These are phyloP conservation scores for Aegilops sharonensis DNA, from an alignment of 176 grass and related monocot species.

Conservation along the genomic window DNA sequence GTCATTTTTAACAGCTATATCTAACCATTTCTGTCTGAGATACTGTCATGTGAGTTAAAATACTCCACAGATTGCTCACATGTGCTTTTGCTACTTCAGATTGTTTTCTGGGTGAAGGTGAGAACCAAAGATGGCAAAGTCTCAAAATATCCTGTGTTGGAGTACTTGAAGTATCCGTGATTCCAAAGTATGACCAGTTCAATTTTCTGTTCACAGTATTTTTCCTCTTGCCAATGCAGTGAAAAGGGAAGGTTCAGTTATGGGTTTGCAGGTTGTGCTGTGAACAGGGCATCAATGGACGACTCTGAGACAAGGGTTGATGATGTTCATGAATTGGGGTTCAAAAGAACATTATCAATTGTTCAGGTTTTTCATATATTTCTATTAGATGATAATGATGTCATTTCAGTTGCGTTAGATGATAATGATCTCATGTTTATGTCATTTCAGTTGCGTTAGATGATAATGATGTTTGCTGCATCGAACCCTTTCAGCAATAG, in stretches of 20 bases:
- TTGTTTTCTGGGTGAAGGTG: background rate
- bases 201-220: background rate
- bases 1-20: background rate
- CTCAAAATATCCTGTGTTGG: background rate
- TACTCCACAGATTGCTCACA: background rate
- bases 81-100: background rate
- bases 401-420: background rate
- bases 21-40: background rate
- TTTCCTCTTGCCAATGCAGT: constrained; percentile 31
- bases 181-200: background rate
- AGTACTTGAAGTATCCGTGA: background rate
- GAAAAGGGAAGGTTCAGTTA: constrained; percentile 57
- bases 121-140: background rate
- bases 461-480: background rate
- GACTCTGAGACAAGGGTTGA: constrained; percentile 79
- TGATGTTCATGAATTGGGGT: constrained; percentile 54
- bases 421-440: background rate
- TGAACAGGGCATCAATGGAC: constrained; percentile 86
- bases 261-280: constrained; percentile 74
- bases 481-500: constrained; percentile 52
- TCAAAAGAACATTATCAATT: background rate
- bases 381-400: background rate
- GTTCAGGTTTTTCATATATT: background rate
- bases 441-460: background rate
- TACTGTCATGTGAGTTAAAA: background rate